Evolutionary conservation across 1,284 basidiomycete genomes (phyloP).

Genomic region (Pseudozyma thailandica): DNA sequence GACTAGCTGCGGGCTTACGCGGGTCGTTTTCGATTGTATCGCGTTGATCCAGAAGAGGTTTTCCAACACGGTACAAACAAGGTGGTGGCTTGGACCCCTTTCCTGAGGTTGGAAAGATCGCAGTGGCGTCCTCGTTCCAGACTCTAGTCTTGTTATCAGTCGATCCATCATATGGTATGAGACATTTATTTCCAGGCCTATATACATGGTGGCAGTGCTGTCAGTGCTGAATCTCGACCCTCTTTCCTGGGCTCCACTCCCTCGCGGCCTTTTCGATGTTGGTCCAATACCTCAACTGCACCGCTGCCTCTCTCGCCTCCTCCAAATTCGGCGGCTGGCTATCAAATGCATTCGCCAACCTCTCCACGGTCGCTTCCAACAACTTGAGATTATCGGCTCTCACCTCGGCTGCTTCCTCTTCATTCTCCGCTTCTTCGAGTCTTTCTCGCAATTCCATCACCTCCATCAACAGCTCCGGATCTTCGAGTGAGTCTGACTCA

Average conservation of each 20-base stretch:
- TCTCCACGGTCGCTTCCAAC: conserved; percentile 36
- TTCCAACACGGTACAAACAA: no score
- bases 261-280: conserved; percentile 65
- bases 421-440: conserved; percentile 54
- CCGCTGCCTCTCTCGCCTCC: conserved; percentile 42
- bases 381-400: conserved; percentile 43
- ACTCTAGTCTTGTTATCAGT: no score
- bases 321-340: conserved; percentile 40
- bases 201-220: background rate
- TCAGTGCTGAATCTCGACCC: conserved; percentile 60
- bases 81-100: no score
- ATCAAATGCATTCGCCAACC: conserved; percentile 51
- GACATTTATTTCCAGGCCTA: no score
- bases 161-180: no score
- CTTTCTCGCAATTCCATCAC: conserved; percentile 65
- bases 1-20: no score
- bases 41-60: no score
- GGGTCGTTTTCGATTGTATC: no score
- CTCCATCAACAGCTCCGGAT: conserved; percentile 63
- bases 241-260: conserved; percentile 63
- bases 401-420: conserved; percentile 55
- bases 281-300: conserved; percentile 65
- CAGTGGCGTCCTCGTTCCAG: no score
- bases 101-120: no score
- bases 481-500: conserved; percentile 59